Evolutionary conservation across 352 stramenopile genomes (phyloP), one percentile per base, ranked within the genome.

Genomic region (Globisporangium recalcitrans): DNA sequence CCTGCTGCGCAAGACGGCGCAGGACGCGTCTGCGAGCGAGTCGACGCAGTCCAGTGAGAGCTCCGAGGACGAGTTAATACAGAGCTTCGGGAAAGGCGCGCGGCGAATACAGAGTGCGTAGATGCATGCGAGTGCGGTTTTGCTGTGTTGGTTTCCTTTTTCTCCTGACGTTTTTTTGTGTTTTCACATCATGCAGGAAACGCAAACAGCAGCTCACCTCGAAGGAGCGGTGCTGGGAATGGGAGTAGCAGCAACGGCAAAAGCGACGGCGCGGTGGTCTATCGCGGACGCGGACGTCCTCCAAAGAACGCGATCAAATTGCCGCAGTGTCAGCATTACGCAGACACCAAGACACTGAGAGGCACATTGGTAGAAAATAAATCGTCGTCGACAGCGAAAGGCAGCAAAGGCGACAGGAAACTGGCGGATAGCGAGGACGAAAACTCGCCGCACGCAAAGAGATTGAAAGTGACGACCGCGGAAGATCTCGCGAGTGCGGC

Each of bases 1-100:
- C 64, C 63, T 94, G 24, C 64, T 94, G 67, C 82, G 85, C 21
- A 81, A 77, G 52, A 92, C 85, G 3, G 85, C 85, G 24, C 80
- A 74, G 22, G 73, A 77, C n/a, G 72, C 79, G 36, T 84, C 79
- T 14, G 27, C 49, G 21, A 68, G 48, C 31, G 47, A 63, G 27
- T 74, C 79, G 55, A 55, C 24, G 32, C 67, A 65, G 51, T 53
- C 68, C 56, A 51, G 52, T 9, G 73, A 62, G 22, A 77, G 68
- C 31, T 69, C 67, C 19, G 69, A 77, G 4, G 68, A 80, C 11
- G 75, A 71, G 42, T 26, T 56, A 24, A 61, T 49, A 57, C 44
- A 67, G 44, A 62, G 19, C 24, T 44, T 57, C n/a, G 32, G 34
- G n/a, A 52, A 54, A n/a, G 44, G 36, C 1, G 27, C 19, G 46